Conservation (phyloP, 2,329 filamentous ascomycete genomes). For the Blumeriella jaapii region DNA sequence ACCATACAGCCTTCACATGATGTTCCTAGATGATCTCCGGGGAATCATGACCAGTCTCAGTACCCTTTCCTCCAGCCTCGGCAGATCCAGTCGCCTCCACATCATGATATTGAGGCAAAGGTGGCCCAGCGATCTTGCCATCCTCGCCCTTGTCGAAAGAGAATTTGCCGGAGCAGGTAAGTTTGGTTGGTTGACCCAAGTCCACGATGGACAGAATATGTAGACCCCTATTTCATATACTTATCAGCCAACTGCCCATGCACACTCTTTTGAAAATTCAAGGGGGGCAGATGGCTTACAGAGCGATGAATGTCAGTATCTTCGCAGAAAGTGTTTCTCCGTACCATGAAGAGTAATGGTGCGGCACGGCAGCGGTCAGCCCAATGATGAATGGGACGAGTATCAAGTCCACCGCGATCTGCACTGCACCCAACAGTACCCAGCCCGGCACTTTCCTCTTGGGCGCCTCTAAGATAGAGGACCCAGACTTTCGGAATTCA, state of each 20-base stretch:
- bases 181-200: background rate
- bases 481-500: background rate
- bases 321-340: background rate
- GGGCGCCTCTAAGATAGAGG: background rate
- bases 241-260: background rate
- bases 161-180: background rate
- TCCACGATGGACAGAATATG: background rate
- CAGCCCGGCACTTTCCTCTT: background rate
- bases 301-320: background rate
- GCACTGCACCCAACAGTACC: background rate
- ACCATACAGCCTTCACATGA: background rate
- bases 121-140: background rate
- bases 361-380: background rate
- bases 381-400: background rate
- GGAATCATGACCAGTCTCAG: constrained; percentile 1
- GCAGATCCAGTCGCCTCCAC: background rate
- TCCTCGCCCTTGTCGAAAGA: background rate
- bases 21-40: background rate
- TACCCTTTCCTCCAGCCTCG: background rate
- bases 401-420: background rate
- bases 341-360: background rate
- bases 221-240: background rate
- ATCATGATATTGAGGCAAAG: background rate
- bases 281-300: background rate
- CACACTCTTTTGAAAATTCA: too few relatives aligned